Evolutionary conservation across 345 rosid species (phyloP).

Genomic region (Gossypium sturtianum): DNA sequence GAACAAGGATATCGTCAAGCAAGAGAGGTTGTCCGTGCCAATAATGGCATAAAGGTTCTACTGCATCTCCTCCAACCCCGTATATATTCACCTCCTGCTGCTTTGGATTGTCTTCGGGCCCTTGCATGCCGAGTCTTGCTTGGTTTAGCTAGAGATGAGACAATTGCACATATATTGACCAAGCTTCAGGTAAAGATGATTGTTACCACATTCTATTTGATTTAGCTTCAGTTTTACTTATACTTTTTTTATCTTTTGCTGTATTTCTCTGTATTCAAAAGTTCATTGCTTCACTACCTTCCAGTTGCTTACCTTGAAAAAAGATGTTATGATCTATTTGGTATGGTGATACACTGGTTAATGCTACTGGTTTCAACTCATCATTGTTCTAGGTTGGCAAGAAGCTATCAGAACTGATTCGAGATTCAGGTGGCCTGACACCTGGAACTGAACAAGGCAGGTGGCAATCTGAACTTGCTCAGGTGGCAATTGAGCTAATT

Average conservation of each 20-base stretch:
- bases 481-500: constrained; percentile 93
- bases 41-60: constrained; percentile 95
- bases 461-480: constrained; percentile 96
- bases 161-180: constrained; percentile 96
- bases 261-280: neutral
- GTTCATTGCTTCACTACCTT: neutral
- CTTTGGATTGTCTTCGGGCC: constrained; percentile 89
- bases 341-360: neutral
- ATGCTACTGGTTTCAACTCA: constrained; percentile 9
- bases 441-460: constrained; percentile 79
- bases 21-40: constrained; percentile 90
- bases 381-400: constrained; percentile 68
- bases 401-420: constrained; percentile 89
- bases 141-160: constrained; percentile 94
- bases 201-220: neutral
- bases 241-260: neutral
- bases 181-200: constrained; percentile 73
- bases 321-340: neutral
- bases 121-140: constrained; percentile 92
- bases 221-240: neutral
- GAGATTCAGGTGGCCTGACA: constrained; percentile 80
- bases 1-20: constrained; percentile 96
- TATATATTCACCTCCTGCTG: constrained; percentile 81
- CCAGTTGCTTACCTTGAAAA: neutral
- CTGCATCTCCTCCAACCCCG: constrained; percentile 94